These are phyloP conservation scores for Tuber umbilicatum DNA, from an alignment of 495 filamentous ascomycete genomes.

Conservation along the genomic window DNA sequence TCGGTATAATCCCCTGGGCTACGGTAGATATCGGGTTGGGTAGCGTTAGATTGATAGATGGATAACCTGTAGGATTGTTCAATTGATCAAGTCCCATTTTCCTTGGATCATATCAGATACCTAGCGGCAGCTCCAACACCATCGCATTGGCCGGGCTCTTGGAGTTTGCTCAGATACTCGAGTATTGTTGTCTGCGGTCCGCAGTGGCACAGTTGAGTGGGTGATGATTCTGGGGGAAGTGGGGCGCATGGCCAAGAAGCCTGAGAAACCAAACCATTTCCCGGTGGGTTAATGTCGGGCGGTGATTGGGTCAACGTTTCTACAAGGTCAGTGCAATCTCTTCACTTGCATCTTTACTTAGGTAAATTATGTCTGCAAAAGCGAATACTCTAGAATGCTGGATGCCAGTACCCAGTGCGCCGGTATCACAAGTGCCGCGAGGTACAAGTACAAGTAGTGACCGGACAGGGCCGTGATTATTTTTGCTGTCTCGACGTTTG, in stretches of 20 bases:
- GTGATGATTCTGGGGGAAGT: background rate
- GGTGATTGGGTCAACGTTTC: background rate
- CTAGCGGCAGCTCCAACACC: background rate
- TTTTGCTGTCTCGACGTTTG: background rate
- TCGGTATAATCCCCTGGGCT: background rate
- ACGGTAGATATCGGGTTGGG: background rate
- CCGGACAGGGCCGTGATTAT: background rate
- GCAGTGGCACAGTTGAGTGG: background rate
- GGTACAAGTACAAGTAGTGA: background rate
- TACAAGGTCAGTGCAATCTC: background rate
- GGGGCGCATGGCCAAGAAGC: background rate
- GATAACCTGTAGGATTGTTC: background rate
- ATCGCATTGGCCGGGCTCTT: background rate
- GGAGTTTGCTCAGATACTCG: background rate
- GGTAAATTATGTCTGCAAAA: background rate
- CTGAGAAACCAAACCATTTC: background rate
- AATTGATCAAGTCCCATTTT: background rate
- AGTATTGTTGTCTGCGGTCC: background rate
- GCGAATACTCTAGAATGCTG: background rate
- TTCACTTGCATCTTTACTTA: background rate
- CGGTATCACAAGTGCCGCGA: too few relatives aligned
- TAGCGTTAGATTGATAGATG: background rate
- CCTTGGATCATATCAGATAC: background rate
- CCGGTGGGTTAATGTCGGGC: background rate
- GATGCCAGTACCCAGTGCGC: too few relatives aligned